These are phyloP conservation scores for Alternaria ventricosa DNA, from an alignment of 2,329 filamentous ascomycete genomes.

Conservation along the genomic window DNA sequence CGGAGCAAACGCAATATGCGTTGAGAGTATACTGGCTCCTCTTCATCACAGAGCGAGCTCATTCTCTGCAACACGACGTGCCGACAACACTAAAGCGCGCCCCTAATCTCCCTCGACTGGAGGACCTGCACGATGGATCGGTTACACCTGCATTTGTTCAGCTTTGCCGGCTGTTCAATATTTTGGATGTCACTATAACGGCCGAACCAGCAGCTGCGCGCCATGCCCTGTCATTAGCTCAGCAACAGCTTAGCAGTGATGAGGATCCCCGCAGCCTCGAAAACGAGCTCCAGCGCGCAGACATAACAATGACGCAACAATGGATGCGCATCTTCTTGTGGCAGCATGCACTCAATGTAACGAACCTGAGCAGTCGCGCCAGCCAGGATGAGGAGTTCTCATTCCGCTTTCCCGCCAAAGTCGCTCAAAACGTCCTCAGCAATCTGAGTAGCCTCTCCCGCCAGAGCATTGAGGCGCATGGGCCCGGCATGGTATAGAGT, in stretches of 20 bases:
- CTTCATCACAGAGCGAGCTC: slow-evolving; percentile 46
- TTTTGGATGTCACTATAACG: slow-evolving; percentile 43
- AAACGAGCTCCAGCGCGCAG: slow-evolving; percentile 47
- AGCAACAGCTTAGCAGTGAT: slow-evolving; percentile 42
- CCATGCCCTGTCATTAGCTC: slow-evolving; percentile 38
- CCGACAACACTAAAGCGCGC: slow-evolving; percentile 41
- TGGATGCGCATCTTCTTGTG: slow-evolving; percentile 49
- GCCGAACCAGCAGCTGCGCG: slow-evolving; percentile 39
- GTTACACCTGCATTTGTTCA: slow-evolving; percentile 44
- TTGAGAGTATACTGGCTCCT: slow-evolving; percentile 46
- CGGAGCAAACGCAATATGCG: slow-evolving; percentile 37
- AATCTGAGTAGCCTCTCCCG: slow-evolving; percentile 39
- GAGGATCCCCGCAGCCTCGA: slow-evolving; percentile 34
- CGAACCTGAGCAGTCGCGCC: slow-evolving; percentile 35
- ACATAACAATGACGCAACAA: slow-evolving; percentile 48
- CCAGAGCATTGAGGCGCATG: slow-evolving; percentile 44
- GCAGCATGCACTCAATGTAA: slow-evolving; percentile 46
- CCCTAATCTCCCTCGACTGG: slow-evolving; percentile 35
- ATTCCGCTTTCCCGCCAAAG: slow-evolving; percentile 44
- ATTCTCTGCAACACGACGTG: slow-evolving; percentile 46
- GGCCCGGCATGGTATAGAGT: slow-evolving; percentile 43
- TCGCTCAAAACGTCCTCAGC: slow-evolving; percentile 42
- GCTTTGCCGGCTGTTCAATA: slow-evolving; percentile 44
- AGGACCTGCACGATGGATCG: slow-evolving; percentile 40
- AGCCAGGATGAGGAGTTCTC: slow-evolving; percentile 43